These are phyloP conservation scores for Ogataea neopini DNA, from an alignment of 805 yeast genomes.

Conservation along the genomic window DNA sequence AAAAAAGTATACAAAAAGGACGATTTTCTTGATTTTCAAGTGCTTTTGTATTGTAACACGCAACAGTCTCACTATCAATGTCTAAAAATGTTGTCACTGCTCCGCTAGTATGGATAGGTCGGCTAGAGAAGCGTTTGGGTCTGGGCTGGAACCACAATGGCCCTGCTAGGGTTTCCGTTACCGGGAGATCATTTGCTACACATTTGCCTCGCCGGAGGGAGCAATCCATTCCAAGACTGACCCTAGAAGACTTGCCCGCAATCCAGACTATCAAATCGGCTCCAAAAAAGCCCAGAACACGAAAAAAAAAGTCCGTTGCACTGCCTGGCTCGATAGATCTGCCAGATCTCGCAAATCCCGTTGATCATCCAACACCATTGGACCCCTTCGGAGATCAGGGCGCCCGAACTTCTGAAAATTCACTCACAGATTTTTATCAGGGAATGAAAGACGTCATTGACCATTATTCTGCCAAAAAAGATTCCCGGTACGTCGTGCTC, in stretches of 20 bases:
- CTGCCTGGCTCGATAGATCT: not conserved
- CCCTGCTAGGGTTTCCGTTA: no score
- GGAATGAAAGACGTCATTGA: conserved; percentile 31
- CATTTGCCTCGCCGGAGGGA: not conserved
- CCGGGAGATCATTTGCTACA: not conserved
- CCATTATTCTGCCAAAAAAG: conserved; percentile 22
- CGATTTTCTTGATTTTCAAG: no score
- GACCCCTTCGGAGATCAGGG: conserved; percentile 20
- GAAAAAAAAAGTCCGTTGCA: not conserved
- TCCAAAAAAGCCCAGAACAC: not conserved
- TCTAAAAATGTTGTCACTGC: no score
- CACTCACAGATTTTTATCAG: conserved; percentile 34
- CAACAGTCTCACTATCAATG: no score
- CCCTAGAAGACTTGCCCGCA: conserved; percentile 4
- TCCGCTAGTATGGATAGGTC: no score
- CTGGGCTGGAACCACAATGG: no score
- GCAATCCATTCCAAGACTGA: not conserved
- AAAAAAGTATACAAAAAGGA: not conserved
- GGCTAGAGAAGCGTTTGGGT: no score
- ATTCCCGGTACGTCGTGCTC: conserved; percentile 50
- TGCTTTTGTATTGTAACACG: no score
- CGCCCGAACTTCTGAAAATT: conserved; percentile 18
- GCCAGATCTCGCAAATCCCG: not conserved
- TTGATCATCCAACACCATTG: conserved; percentile 7
- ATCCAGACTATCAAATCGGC: not conserved